These are phyloP conservation scores for Raddia guianensis DNA, from an alignment of 176 grass and related monocot genomes.

Conservation along the genomic window DNA sequence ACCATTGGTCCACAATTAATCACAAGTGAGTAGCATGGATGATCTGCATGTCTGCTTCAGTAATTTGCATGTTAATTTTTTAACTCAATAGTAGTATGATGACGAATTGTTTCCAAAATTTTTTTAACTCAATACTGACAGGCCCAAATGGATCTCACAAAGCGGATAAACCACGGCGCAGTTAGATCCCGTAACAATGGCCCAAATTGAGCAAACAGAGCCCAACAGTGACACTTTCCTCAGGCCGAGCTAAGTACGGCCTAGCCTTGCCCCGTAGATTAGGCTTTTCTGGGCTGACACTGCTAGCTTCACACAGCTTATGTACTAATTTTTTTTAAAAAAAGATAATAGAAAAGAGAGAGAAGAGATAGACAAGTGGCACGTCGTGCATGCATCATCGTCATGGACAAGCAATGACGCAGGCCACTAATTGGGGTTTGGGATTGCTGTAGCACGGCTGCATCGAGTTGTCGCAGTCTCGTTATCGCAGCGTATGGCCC, in stretches of 20 bases:
- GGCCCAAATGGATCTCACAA: no score
- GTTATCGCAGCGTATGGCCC: not conserved
- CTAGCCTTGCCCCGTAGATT: not conserved
- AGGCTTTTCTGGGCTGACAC: not conserved
- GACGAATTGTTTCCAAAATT: no score
- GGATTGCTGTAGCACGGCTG: not conserved
- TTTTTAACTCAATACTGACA: no score
- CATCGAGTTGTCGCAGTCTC: not conserved
- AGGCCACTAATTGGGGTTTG: constrained; percentile 6
- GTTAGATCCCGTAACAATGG: no score
- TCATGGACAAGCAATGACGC: not conserved
- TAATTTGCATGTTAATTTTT: no score
- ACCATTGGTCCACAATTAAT: no score
- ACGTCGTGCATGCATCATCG: not conserved
- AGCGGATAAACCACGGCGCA: no score
- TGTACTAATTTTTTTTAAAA: not conserved
- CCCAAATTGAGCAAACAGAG: not conserved
- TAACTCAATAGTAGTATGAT: no score
- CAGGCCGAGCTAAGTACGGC: not conserved
- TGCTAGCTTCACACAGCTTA: not conserved
- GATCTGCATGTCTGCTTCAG: no score
- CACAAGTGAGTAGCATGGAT: no score
- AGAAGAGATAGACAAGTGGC: not conserved
- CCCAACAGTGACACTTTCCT: not conserved
- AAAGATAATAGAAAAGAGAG: not conserved